Conservation (phyloP, 805 yeast species). For the Candida khao-thaluensis region DNA sequence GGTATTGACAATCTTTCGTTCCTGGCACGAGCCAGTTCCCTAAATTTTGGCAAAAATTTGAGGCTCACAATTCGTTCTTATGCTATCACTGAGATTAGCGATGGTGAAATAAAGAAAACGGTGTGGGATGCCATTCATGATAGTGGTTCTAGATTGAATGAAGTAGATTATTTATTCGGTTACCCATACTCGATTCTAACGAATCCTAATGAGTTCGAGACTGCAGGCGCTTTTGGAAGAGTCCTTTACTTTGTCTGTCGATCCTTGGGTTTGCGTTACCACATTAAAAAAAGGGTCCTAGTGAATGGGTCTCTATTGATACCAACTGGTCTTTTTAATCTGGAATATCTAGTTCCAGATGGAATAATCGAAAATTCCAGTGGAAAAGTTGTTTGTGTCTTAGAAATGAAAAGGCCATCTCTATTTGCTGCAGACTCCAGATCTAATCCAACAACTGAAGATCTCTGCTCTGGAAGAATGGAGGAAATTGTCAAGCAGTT, state of each 20-base stretch:
- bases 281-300: no score
- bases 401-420: not conserved
- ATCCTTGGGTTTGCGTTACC: no score
- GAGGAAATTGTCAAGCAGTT: not conserved
- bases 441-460: not conserved
- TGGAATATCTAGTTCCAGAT: not conserved
- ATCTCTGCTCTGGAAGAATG: conserved; percentile 1
- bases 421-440: not conserved
- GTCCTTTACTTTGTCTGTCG: no score
- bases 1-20: not conserved
- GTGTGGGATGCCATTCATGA: not conserved
- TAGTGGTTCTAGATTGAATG: no score
- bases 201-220: no score
- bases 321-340: not conserved
- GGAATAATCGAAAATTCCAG: not conserved
- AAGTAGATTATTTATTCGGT: no score
- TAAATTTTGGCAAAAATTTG: not conserved
- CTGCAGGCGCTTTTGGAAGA: no score
- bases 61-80: not conserved
- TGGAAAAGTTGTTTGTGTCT: not conserved
- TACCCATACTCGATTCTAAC: not conserved
- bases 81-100: not conserved
- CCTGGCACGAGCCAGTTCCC: not conserved
- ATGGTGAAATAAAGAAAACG: not conserved
- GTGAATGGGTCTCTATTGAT: not conserved